These are phyloP conservation scores for Botrytis deweyae DNA, from an alignment of 2,329 filamentous ascomycete species.

Conservation along the genomic window DNA sequence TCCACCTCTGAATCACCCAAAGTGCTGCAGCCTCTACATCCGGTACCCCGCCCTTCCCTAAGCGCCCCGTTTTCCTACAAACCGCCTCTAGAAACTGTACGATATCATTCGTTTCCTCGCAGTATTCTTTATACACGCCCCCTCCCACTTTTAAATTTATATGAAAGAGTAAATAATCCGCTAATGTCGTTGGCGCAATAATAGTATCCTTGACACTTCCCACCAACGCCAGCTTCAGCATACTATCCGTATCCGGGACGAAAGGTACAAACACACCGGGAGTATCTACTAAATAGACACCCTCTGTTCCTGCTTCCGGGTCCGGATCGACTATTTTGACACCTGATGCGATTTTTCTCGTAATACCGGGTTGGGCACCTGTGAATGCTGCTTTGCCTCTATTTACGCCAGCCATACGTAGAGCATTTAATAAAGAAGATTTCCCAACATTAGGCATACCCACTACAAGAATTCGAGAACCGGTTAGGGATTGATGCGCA, in stretches of 20 bases:
- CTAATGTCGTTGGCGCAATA: constrained; percentile 72
- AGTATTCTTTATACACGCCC: constrained; percentile 48
- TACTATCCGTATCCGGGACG: constrained; percentile 77
- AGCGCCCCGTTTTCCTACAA: constrained; percentile 70
- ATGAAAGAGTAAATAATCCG: constrained; percentile 85
- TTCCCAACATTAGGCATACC: constrained; percentile 99
- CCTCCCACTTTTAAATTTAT: constrained; percentile 57
- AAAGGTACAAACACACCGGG: constrained; percentile 96
- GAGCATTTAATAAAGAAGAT: constrained; percentile 85
- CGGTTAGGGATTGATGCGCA: constrained; percentile 64
- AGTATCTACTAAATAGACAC: constrained; percentile 83
- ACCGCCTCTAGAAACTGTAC: constrained; percentile 67
- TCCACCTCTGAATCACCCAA: constrained; percentile 80
- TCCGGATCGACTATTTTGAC: constrained; percentile 72
- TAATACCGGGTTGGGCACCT: constrained; percentile 85
- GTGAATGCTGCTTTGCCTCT: constrained; percentile 73
- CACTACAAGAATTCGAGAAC: constrained; percentile 82
- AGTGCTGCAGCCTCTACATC: constrained; percentile 72
- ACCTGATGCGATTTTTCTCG: constrained; percentile 76
- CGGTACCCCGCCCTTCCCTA: constrained; percentile 70
- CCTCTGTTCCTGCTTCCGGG: constrained; percentile 44
- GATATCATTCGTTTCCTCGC: constrained; percentile 81
- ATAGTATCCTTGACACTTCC: constrained; percentile 89
- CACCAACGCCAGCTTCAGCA: constrained; percentile 92
- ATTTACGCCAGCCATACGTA: constrained; percentile 68